Evolutionary conservation across 805 yeast genomes (phyloP), one percentile per base, ranked within the genome.

Genomic region (Peterozyma xylosa): DNA sequence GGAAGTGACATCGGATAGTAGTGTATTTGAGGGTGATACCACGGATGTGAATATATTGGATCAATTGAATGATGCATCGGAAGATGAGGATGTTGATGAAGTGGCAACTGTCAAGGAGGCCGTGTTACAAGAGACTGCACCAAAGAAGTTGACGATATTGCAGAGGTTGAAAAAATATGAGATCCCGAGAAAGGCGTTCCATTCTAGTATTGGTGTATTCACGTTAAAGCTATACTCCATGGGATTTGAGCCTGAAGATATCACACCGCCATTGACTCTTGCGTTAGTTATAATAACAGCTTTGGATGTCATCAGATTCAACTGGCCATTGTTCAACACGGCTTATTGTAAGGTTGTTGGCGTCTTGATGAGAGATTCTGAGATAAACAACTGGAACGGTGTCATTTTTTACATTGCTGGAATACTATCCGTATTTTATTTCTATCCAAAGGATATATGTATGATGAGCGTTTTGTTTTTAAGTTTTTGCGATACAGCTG

Each of bases 401-500:
- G 89, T 84, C 9, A 73, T 88, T 41, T 93, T 89, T 85, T 93
- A 88, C 59, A 66, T 89, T 34, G 68, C 85, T 1, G 99, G 99
- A 5, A 66, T 88, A 38, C 66, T 78, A 21, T 65, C 87, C 50
- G 87, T 89, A 9, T 86, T 89, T 55, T 49, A 71, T 1, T 61
- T 79, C 17, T 82, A 79, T 54, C 80, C 91, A 11, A 87, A 88
- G 63, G 99, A 93, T 56, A 80, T 93, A 40, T 71, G 82, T 1
- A 68, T 90, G 27, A 71, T 88, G 67, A 71, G 95, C 17, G 79
- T 89, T 3, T 70, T 89, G 50, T 68, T 91, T 41, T 73, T 93
- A 49, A 86, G 96, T 57, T 93, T 98, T 98, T 89, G 96, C 5
- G 99, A 93, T 58, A 88, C 98, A 9, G 91, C 97, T 2, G 99